Evolutionary conservation across 2,329 filamentous ascomycete genomes (phyloP), one percentile per base, ranked within the genome.

Genomic region (Sporothrix protearum): DNA sequence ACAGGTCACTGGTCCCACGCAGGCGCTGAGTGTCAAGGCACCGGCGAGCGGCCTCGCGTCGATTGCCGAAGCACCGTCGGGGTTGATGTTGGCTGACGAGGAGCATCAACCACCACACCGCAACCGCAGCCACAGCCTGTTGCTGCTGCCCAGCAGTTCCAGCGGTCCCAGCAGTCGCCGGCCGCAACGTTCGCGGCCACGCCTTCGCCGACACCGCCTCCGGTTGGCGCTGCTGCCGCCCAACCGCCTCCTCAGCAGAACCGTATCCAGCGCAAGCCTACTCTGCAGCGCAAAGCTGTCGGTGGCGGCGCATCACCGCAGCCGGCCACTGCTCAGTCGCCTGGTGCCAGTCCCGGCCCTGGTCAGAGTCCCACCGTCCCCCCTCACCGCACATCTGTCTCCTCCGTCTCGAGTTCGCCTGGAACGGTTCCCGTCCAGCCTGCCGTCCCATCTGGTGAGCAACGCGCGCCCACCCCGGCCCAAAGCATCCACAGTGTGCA

Each of bases 61-160:
- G 3, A 73, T 76, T 25, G 36, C 72, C 28, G 76, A 78, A 42
- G 71, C 78, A 1, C 79, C 77, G 0, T 78, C 79, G 0, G 76
- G 79, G 19, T 74, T 80, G 9, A 77, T 78, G 57, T 77, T 79
- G 16, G 78, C 77, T 19, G 72, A 61, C 9, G 72, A 73, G 22
- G 30, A 42, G 39, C 53, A 42, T 36, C 69, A 39, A 28, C 33
- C 47, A n/a, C 68, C 33, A 10, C 55, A 64, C 68, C 33, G 14
- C 55, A 64, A 10, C 16, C 66, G 36, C 68, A 45, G 16, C 42
- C 30, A 16, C 59, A 33, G 6, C 47, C 10, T 1, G 28, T 39
- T 1, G 39, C 25, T 4, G 16, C 55, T 12, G 8, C 16, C 1
- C 22, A 49, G 2, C 69, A 73, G n/a, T 30, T 45, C 6, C 59